Evolutionary conservation across 169 alveolate genomes (phyloP).

Genomic region (Blepharisma undulans): DNA sequence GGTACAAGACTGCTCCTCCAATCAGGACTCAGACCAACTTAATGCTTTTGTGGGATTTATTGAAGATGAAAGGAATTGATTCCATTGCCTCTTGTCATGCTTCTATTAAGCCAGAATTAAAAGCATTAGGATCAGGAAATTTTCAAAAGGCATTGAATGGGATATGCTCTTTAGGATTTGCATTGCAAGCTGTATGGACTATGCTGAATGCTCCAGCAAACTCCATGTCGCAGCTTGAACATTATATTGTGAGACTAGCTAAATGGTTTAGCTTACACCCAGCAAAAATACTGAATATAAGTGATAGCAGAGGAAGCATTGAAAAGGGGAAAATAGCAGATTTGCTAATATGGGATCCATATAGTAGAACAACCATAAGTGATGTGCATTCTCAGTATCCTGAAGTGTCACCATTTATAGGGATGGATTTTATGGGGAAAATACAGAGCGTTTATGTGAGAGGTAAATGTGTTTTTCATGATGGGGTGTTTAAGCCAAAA

Average conservation of each 20-base stretch:
- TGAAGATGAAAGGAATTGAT: conserved; percentile 31
- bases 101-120: background rate
- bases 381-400: background rate
- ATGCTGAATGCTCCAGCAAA: background rate
- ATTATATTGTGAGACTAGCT: conserved; percentile 40
- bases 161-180: background rate
- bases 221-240: background rate
- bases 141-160: conserved; percentile 37
- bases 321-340: conserved; percentile 28
- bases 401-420: background rate
- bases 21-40: conserved; percentile 13
- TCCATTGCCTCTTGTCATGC: conserved; percentile 23
- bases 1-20: conserved; percentile 27
- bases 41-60: background rate
- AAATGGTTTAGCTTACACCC: conserved; percentile 35
- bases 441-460: conserved; percentile 12
- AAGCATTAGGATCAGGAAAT: background rate
- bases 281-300: background rate
- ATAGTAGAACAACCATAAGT: background rate
- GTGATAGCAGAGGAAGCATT: conserved; percentile 14
- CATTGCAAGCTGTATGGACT: conserved; percentile 29
- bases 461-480: background rate
- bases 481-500: background rate
- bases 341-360: conserved; percentile 33
- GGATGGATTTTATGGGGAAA: conserved; percentile 14